Evolutionary conservation across 441 rosid genomes (phyloP), one percentile per base, ranked within the genome.

Genomic region (California macrophylla): DNA sequence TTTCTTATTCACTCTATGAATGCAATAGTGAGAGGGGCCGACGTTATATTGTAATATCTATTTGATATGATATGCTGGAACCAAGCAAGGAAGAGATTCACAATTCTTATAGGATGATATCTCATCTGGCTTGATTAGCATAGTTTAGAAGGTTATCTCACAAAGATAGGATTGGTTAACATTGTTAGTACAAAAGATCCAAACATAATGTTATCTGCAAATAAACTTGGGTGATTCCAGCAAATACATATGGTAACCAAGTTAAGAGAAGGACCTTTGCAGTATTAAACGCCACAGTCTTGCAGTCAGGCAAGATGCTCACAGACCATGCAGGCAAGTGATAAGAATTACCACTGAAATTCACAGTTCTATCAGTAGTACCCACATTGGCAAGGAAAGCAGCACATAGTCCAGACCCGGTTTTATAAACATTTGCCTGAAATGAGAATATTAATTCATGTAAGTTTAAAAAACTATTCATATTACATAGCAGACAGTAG

Each of bases 241-340:
- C 28, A 32, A 50, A 66, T 23, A 28, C 12, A 40, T 38, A 34
- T 29, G 40, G 12, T 38, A 8, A 10, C 26, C 66, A 26, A 54
- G 73, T 30, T 42, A 66, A 70, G 0, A 32, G 74, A 71, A 82
- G 56, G 54, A 93, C 98, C 98, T 91, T 91, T 52, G 97, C 97
- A 2, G 91, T 86, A 70, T 89, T 89, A 58, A 89, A 74, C 42
- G 65, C 90, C 4, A 83, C 91, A 38, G 78, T 89, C 64, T 83
- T 86, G 89, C 94, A 86, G 75, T 89, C 90, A 5, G 94, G 94
- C 67, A 89, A 81, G 80, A 89, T 89, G 88, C 94, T 89, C 63
- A 89, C 94, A 9, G 94, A 86, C 94, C 94, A 89, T 2, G 85
- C 86, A 30, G 94, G 94, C 79, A 89, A 74, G 68, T 9, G 69